Evolutionary conservation across 2,329 filamentous ascomycete genomes (phyloP), one percentile per base, ranked within the genome.

Genomic region (Aspergillus sclerotialis): DNA sequence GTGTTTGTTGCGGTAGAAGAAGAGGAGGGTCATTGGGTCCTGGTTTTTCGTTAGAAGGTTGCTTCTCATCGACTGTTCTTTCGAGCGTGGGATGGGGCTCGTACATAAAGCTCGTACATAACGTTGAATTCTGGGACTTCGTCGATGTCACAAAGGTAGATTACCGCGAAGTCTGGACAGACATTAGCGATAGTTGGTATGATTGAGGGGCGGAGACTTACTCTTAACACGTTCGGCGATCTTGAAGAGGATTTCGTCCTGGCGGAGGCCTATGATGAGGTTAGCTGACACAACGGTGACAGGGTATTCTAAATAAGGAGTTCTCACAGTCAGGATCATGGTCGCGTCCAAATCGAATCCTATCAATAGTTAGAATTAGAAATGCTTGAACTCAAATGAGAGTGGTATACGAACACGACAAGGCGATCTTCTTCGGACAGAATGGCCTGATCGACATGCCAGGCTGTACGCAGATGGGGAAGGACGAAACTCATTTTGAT

Each of bases 391-490:
- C 11, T 31, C 7, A 10, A 32, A 28, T 17, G 13, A 14, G 24
- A 26, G 10, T 7, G 12, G 13, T 12, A n/a, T 15, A 21, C 13
- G 15, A n/a, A 36, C 37, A 49, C 52, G 28, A 58, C 56, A 23
- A 95, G 78, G 31, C 90, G 82, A 56, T 96, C 90, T 58, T 94
- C 87, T 67, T 96, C 89, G 28, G 73, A 76, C 56, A 86, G 80
- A 56, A 95, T 95, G 44, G 89, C 88, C 67, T 96, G 89, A 71
- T 96, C 92, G 56, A 98, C 92, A 64, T 98, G 92, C 92, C 90
- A 98, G 62, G 86, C 92, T 27, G 84, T 89, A 50, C 78, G 77
- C 30, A 98, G 76, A 64, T 96, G 90, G 29, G 90, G 90, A 34
- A 98, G 79, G 32, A 94, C 84, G 43, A 95, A 94, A 52, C 88